Conservation (phyloP, 2,329 filamentous ascomycete species). For the Kalmusia sp. region DNA sequence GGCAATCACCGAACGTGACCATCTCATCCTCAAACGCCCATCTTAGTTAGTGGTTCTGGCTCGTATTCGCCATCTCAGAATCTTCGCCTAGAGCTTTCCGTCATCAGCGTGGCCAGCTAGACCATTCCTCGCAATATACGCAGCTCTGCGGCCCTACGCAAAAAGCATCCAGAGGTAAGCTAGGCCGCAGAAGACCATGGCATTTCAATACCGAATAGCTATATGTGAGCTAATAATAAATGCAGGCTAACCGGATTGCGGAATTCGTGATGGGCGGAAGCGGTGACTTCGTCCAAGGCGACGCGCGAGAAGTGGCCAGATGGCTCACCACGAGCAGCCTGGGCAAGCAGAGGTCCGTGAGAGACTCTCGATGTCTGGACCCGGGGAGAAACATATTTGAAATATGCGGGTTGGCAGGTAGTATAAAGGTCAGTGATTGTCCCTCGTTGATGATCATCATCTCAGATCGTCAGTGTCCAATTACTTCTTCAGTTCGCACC, state of each 20-base stretch:
- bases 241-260: slow-evolving; percentile 21
- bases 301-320: slow-evolving; percentile 22
- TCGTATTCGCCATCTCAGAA: slow-evolving; percentile 24
- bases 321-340: slow-evolving; percentile 8
- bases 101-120: slow-evolving; percentile 10
- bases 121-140: slow-evolving; percentile 33
- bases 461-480: slow-evolving; percentile 32
- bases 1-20: slow-evolving; percentile 14
- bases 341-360: slow-evolving; percentile 13
- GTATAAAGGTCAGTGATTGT: slow-evolving; percentile 33
- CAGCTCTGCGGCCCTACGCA: slow-evolving; percentile 23
- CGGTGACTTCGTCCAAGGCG: slow-evolving; percentile 16
- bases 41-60: slow-evolving; percentile 18
- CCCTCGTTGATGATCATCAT: slow-evolving; percentile 30
- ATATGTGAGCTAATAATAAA: slow-evolving; percentile 34
- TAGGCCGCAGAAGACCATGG: slow-evolving; percentile 25
- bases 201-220: slow-evolving; percentile 24
- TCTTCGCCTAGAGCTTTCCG: slow-evolving; percentile 14
- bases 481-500: slow-evolving; percentile 18
- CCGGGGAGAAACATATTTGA: slow-evolving; percentile 3
- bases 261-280: slow-evolving; percentile 22
- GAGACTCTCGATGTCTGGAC: neutral
- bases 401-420: slow-evolving; percentile 11
- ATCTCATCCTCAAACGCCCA: neutral
- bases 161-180: slow-evolving; percentile 18